Percentiles rank a stretch among this genome's conserved stretches.
phyloP scores from a whole-genome alignment of 1,284 basidiomycete species.

The Ceratobasidium sp. region DNA sequence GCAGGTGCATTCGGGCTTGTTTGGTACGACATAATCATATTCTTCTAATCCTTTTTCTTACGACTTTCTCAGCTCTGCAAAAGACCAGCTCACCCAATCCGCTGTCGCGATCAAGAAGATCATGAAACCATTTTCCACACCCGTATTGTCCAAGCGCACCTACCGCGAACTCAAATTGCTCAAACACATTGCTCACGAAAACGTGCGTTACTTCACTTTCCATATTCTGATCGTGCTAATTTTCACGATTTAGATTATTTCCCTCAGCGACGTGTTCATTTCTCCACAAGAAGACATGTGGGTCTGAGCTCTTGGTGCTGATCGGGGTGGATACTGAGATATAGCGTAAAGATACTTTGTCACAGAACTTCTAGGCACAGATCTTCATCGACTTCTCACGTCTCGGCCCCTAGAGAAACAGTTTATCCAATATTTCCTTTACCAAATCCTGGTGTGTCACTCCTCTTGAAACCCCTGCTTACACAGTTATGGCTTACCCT shows the following conservation, averaged over 20 bases:
- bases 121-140: constrained; percentile 98
- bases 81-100: constrained; percentile 95
- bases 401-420: constrained; percentile 98
- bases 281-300: constrained; percentile 97
- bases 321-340: background rate
- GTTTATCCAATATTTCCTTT: constrained; percentile 99
- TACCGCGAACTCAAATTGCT: constrained; percentile 98
- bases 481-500: background rate
- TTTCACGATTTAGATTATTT: constrained; percentile 83
- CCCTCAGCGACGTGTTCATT: constrained; percentile 98
- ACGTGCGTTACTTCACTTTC: constrained; percentile 66
- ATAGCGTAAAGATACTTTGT: constrained; percentile 90
- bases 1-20: constrained; percentile 95
- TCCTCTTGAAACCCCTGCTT: background rate
- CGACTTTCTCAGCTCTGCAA: constrained; percentile 83
- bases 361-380: constrained; percentile 98
- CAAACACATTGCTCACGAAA: constrained; percentile 99
- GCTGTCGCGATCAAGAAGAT: constrained; percentile 99
- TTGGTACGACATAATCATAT: constrained; percentile 71
- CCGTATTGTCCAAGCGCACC: constrained; percentile 97
- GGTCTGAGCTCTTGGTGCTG: constrained; percentile 55
- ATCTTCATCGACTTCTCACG: constrained; percentile 96
- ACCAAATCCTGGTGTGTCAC: constrained; percentile 90
- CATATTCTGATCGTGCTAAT: constrained; percentile 8
- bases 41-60: background rate